Percentiles rank a stretch among this genome's conserved stretches.
Evolutionary conservation across 108 stramenopile species (phyloP).

Genomic region (Conticribra weissflogii): DNA sequence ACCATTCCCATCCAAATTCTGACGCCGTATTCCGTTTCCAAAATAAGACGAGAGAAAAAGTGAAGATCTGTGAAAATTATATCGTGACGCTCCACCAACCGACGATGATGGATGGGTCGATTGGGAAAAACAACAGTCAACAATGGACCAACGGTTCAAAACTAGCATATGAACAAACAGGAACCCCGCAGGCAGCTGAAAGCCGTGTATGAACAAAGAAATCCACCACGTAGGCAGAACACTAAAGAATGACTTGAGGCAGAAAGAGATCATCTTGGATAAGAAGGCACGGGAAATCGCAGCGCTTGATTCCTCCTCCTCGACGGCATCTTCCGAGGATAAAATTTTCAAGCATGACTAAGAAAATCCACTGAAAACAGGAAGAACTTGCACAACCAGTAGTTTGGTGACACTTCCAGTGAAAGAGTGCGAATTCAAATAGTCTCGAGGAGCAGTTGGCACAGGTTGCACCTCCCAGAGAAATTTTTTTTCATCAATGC

Average conservation of each 20-base stretch:
- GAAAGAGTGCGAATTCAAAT: too few species aligned
- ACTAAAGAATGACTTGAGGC: neutral
- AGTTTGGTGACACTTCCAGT: too few species aligned
- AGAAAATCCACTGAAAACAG: too few species aligned
- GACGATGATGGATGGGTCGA: slow-evolving; percentile 51
- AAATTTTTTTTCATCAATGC: too few species aligned
- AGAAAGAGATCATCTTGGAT: too few species aligned
- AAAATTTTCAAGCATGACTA: slow-evolving; percentile 8
- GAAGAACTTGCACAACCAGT: too few species aligned
- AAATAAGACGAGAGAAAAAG: neutral
- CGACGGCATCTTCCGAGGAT: slow-evolving; percentile 46
- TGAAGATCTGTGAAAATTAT: slow-evolving; percentile 2
- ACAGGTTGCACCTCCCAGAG: too few species aligned
- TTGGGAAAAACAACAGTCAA: slow-evolving; percentile 37
- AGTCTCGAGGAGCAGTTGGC: too few species aligned
- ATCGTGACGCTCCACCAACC: slow-evolving; percentile 22
- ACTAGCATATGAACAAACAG: slow-evolving; percentile 1
- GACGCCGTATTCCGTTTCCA: slow-evolving; percentile 46
- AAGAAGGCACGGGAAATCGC: too few species aligned
- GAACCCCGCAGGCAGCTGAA: slow-evolving; percentile 16
- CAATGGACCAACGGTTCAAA: neutral
- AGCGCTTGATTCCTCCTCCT: too few species aligned
- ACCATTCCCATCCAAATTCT: too few species aligned
- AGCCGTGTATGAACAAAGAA: neutral
- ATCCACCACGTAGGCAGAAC: neutral